Percentiles rank a stretch among this genome's conserved stretches.
phyloP scores from a whole-genome alignment of 495 filamentous ascomycete species.

The Neurospora intermedia region DNA sequence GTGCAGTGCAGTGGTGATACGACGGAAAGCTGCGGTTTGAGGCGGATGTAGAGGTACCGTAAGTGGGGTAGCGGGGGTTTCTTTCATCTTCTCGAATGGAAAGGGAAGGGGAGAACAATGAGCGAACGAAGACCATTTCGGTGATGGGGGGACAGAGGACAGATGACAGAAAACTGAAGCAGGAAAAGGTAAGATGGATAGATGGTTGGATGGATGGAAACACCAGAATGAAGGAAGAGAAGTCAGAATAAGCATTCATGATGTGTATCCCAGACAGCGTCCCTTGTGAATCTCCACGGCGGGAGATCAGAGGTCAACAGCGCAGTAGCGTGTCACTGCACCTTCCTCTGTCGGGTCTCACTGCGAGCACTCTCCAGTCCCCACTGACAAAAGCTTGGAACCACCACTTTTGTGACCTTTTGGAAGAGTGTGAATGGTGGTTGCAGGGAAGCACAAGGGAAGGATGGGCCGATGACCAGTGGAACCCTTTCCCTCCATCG shows the following conservation, averaged over 20 bases:
- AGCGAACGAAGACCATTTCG: background rate
- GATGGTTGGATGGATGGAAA: background rate
- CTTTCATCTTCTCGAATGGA: background rate
- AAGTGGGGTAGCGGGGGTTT: background rate
- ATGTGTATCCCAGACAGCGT: background rate
- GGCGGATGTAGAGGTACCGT: no score
- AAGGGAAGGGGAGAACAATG: background rate
- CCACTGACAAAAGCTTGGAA: background rate
- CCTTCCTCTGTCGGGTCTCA: background rate
- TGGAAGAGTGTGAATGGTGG: background rate
- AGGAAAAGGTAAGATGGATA: background rate
- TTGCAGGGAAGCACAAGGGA: background rate
- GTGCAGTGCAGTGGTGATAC: background rate
- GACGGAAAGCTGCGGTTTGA: background rate
- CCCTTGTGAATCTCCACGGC: background rate
- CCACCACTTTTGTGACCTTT: background rate
- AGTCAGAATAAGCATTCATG: background rate
- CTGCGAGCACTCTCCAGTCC: background rate
- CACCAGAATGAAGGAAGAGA: background rate
- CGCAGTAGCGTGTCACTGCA: background rate
- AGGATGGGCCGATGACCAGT: background rate
- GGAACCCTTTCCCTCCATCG: background rate
- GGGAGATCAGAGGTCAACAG: background rate
- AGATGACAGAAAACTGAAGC: background rate
- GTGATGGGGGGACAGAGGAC: no score